Evolutionary conservation across 305 asterid genomes (phyloP), one percentile per base, ranked within the genome.

Genomic region (Salvia sclarea): DNA sequence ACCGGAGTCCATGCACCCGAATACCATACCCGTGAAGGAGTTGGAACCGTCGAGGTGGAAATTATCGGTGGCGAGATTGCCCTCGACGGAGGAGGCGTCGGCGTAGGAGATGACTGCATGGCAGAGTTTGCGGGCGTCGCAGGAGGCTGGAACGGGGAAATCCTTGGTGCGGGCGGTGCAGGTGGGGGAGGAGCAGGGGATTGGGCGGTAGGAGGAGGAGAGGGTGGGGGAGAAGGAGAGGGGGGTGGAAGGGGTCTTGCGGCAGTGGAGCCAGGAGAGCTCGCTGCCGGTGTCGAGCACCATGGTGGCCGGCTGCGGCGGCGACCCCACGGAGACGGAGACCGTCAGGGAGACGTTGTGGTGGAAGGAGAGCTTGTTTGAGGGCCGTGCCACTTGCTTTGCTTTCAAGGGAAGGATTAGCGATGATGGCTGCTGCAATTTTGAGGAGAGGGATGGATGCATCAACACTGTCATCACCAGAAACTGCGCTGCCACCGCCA

Each of bases 1-100:
- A 10, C 84, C 78, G 13, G 80, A 1, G 35, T 87, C 92, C 96
- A 92, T 92, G 79, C 98, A 89, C 77, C 96, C 98, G 85, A 92
- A 92, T 0, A 84, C 82, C 60, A 80, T 25, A 6, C 81, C 79
- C 50, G 89, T 60, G 0, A 71, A 14, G 13, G 31, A 8, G 1
- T 28, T 66, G 41, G 87, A 68, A 5, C 58, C 56, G 18, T 52
- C 82, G 4, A 92, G 54, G 3, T 49, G 71, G 31, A 87, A 81
- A 31, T 33, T 63, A 0, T 92, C 98, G 0, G 78, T 7, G 10
- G 96, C 95, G 14, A 92, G 75, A 28, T 81, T 89, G 10, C 98
- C 98, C 31, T 92, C 96, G 1, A 82, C 92, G 5, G 96, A 87
- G 14, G 98, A 79, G 54, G 86, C 74, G 61, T 92, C 98, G 3